These are phyloP conservation scores for Lumnitzera littorea DNA, from an alignment of 345 rosid genomes.

Conservation along the genomic window DNA sequence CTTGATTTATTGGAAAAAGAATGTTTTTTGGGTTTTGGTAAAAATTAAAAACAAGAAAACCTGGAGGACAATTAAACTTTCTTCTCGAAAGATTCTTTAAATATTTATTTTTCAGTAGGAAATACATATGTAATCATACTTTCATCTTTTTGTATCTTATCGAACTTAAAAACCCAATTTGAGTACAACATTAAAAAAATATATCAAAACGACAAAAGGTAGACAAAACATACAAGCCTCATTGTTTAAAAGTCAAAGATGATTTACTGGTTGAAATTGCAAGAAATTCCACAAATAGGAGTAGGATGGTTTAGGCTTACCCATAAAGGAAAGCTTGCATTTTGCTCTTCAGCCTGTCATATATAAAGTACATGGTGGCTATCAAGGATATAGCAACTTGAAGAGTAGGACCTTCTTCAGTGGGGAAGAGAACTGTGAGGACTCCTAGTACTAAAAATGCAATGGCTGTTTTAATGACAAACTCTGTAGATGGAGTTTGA, in stretches of 20 bases:
- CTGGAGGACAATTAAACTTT: too few species aligned
- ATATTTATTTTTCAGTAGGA: too few species aligned
- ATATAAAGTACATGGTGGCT: constrained; percentile 69
- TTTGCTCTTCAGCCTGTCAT: constrained; percentile 67
- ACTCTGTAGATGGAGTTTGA: constrained; percentile 54
- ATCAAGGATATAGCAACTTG: constrained; percentile 75
- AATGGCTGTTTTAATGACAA: constrained; percentile 54
- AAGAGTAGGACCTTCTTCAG: constrained; percentile 95
- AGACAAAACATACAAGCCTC: not conserved
- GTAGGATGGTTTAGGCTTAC: constrained; percentile 26
- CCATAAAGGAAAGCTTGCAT: constrained; percentile 70
- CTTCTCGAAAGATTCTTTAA: too few species aligned
- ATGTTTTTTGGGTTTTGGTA: too few species aligned
- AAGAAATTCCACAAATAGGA: not conserved
- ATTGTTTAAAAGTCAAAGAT: too few species aligned
- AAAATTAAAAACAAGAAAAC: too few species aligned
- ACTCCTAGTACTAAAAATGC: constrained; percentile 65
- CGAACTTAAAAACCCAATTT: too few species aligned
- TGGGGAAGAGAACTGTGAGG: constrained; percentile 80
- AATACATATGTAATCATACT: too few species aligned
- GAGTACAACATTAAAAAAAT: too few species aligned
- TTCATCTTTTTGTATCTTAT: too few species aligned
- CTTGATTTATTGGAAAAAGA: too few species aligned
- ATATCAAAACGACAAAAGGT: too few species aligned
- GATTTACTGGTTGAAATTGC: not conserved